These are phyloP conservation scores for Pestalotiopsis sp. DNA, from an alignment of 2,329 filamentous ascomycete genomes.

Conservation along the genomic window DNA sequence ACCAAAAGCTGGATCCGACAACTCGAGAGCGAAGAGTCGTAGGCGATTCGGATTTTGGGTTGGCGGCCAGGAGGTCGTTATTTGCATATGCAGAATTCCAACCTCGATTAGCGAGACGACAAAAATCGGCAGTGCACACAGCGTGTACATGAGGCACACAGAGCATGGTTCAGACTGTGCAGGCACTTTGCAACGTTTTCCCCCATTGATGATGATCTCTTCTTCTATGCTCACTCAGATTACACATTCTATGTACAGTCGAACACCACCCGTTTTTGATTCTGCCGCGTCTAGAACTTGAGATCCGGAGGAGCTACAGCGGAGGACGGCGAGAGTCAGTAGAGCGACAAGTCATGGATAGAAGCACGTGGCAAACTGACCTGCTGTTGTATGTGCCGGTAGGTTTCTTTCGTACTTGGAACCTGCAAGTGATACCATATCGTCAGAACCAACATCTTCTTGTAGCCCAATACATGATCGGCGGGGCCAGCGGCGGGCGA, in stretches of 20 bases:
- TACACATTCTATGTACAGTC: conserved; percentile 38
- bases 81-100: too few species aligned
- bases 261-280: conserved; percentile 11
- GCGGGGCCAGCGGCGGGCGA: conserved; percentile 13
- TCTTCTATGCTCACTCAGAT: conserved; percentile 26
- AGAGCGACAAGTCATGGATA: neutral
- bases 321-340: conserved; percentile 20
- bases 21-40: too few species aligned
- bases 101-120: too few species aligned
- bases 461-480: conserved; percentile 1
- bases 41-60: too few species aligned
- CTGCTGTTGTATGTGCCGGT: conserved; percentile 75
- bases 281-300: conserved; percentile 41
- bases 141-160: neutral
- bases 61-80: too few species aligned
- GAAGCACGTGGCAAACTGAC: conserved; percentile 59
- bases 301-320: conserved; percentile 52
- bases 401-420: conserved; percentile 97
- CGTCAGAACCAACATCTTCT: neutral
- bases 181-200: conserved; percentile 14
- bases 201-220: conserved; percentile 6
- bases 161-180: neutral
- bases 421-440: conserved; percentile 52
- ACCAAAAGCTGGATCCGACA: too few species aligned
- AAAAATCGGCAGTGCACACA: too few species aligned